Evolutionary conservation across 1,284 basidiomycete species (phyloP).

Genomic region (Dichomitus squalens): DNA sequence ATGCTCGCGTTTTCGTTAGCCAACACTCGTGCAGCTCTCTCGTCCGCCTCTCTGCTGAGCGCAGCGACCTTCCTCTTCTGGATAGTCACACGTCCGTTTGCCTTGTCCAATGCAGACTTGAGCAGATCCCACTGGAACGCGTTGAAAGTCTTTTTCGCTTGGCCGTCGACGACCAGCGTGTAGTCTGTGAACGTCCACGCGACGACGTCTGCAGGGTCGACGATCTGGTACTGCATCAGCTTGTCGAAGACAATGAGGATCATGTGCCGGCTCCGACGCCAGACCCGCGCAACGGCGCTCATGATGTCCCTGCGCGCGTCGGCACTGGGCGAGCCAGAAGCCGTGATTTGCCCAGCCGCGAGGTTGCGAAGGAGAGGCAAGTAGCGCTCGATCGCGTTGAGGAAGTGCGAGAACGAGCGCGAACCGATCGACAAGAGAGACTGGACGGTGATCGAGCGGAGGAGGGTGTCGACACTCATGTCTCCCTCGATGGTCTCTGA

Average conservation of each 20-base stretch:
- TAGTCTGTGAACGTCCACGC: constrained; percentile 78
- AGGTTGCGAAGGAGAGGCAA: constrained; percentile 85
- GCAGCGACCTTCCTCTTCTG: constrained; percentile 72
- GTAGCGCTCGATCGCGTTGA: constrained; percentile 97
- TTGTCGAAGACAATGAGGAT: constrained; percentile 94
- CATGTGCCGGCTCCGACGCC: constrained; percentile 84
- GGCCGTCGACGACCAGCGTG: constrained; percentile 28
- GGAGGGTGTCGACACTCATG: constrained; percentile 62
- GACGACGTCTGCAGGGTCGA: constrained; percentile 93
- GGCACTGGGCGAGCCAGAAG: constrained; percentile 44
- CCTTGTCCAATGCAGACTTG: constrained; percentile 83
- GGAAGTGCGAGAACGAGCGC: constrained; percentile 96
- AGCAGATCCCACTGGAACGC: constrained; percentile 84
- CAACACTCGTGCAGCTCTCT: constrained; percentile 72
- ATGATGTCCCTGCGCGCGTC: constrained; percentile 76
- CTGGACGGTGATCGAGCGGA: constrained; percentile 86
- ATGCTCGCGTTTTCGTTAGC: constrained; percentile 57
- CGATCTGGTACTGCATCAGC: constrained; percentile 96
- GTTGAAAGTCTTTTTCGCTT: constrained; percentile 46
- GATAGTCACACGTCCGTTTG: constrained; percentile 81
- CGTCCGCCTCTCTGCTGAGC: constrained; percentile 86
- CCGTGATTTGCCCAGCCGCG: constrained; percentile 44
- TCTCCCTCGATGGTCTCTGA: constrained; percentile 56
- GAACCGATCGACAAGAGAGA: constrained; percentile 90
- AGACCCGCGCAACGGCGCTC: constrained; percentile 73